Evolutionary conservation across 2,329 filamentous ascomycete species (phyloP).

Genomic region (Aureobasidium sp.): DNA sequence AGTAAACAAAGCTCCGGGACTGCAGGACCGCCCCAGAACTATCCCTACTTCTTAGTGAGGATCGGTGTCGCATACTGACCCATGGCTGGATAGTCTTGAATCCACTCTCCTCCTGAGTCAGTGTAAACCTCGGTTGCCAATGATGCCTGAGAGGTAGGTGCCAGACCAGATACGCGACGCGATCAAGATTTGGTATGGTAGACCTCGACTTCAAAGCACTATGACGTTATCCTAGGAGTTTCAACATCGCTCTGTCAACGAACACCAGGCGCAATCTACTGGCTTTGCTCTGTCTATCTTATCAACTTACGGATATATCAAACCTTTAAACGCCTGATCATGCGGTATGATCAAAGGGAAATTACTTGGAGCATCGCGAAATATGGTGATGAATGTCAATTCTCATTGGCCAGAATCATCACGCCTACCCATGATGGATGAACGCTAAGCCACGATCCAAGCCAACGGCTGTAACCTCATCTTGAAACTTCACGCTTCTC

Average conservation of each 20-base stretch:
- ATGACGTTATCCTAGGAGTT: constrained; percentile 5
- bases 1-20: constrained; percentile 4
- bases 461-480: constrained; percentile 14
- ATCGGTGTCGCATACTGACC: constrained; percentile 2
- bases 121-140: not conserved
- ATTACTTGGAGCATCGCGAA: constrained; percentile 9
- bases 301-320: not conserved
- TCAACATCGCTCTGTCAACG: not conserved
- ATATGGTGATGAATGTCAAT: constrained; percentile 3
- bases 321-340: not conserved
- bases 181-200: constrained; percentile 6
- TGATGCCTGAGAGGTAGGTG: not conserved
- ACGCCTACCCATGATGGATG: not conserved
- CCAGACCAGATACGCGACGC: constrained; percentile 1
- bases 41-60: not conserved
- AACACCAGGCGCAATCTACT: not conserved
- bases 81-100: constrained; percentile 10
- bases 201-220: not conserved
- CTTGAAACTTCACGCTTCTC: constrained; percentile 17
- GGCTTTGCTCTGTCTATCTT: not conserved
- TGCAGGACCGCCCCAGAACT: not conserved
- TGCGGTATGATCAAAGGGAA: not conserved
- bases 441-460: constrained; percentile 9
- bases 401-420: not conserved
- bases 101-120: constrained; percentile 9